Evolutionary conservation across 805 yeast species (phyloP).

Genomic region (Candida verbasci): DNA sequence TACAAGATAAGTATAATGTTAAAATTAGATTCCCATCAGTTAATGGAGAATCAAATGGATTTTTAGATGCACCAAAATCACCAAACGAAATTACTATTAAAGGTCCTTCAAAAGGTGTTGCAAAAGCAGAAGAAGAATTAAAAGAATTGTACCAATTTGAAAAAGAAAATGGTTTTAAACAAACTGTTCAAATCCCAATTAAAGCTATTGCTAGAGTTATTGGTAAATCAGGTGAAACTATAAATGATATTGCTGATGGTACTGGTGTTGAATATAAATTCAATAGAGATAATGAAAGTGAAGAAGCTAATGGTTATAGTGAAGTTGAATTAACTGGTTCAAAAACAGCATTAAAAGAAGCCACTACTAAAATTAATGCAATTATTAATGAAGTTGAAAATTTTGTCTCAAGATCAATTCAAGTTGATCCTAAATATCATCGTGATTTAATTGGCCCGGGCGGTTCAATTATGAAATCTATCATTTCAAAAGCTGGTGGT

Average conservation of each 20-base stretch:
- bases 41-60: slow-evolving; percentile 15
- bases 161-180: slow-evolving; percentile 73
- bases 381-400: slow-evolving; percentile 67
- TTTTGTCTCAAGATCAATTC: slow-evolving; percentile 50
- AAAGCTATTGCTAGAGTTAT: slow-evolving; percentile 79
- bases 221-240: slow-evolving; percentile 83
- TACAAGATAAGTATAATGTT: slow-evolving; percentile 85
- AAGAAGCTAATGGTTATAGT: slow-evolving; percentile 46
- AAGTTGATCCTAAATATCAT: slow-evolving; percentile 71
- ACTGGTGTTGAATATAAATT: slow-evolving; percentile 56
- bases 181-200: slow-evolving; percentile 61
- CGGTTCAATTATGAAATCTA: slow-evolving; percentile 69
- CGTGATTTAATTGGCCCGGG: slow-evolving; percentile 73
- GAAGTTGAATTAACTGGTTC: slow-evolving; percentile 76
- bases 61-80: slow-evolving; percentile 38
- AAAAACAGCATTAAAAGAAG: slow-evolving; percentile 67
- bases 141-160: slow-evolving; percentile 81
- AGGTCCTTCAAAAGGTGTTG: slow-evolving; percentile 90
- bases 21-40: slow-evolving; percentile 65
- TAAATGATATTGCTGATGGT: slow-evolving; percentile 73
- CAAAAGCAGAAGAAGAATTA: slow-evolving; percentile 78
- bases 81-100: slow-evolving; percentile 65
- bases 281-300: slow-evolving; percentile 33
- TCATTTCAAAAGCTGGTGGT: slow-evolving; percentile 73
- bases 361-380: slow-evolving; percentile 55